phyloP scores from a whole-genome alignment of 2,329 filamentous ascomycete genomes.

The Penicillium freii region DNA sequence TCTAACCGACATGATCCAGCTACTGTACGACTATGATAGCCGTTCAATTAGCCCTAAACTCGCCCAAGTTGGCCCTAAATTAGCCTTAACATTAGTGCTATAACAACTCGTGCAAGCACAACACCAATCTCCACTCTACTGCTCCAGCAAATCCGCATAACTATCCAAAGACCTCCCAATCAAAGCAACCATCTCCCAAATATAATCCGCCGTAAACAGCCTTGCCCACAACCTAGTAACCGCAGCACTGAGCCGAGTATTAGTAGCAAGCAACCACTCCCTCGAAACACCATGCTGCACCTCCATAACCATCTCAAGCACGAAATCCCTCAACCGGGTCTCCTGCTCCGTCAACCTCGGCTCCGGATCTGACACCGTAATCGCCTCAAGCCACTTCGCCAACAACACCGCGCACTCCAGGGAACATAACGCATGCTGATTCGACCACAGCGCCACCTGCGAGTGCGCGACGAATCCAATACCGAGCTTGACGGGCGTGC shows the following conservation, averaged over 20 bases:
- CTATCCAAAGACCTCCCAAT: conserved; percentile 36
- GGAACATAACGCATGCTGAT: conserved; percentile 55
- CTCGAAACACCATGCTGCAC: conserved; percentile 32
- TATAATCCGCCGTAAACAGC: conserved; percentile 38
- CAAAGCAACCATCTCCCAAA: conserved; percentile 38
- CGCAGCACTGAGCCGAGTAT: conserved; percentile 33
- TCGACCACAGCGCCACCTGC: conserved; percentile 58
- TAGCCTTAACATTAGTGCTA: neutral
- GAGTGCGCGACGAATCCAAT: conserved; percentile 56
- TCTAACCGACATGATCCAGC: neutral
- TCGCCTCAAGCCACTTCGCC: conserved; percentile 46
- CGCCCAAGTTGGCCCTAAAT: neutral
- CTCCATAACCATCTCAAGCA: conserved; percentile 39
- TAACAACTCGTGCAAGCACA: neutral
- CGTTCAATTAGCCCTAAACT: neutral
- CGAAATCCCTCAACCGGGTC: conserved; percentile 34
- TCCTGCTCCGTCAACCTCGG: conserved; percentile 35
- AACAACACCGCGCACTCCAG: conserved; percentile 56
- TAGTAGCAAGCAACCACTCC: conserved; percentile 34
- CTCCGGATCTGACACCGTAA: conserved; percentile 26
- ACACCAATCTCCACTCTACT: neutral
- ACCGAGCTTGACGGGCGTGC: conserved; percentile 56
- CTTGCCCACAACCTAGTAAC: conserved; percentile 36
- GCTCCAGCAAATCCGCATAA: conserved; percentile 34
- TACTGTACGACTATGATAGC: neutral